Evolutionary conservation across 441 rosid species (phyloP).

Genomic region (Mallotus japonicus): DNA sequence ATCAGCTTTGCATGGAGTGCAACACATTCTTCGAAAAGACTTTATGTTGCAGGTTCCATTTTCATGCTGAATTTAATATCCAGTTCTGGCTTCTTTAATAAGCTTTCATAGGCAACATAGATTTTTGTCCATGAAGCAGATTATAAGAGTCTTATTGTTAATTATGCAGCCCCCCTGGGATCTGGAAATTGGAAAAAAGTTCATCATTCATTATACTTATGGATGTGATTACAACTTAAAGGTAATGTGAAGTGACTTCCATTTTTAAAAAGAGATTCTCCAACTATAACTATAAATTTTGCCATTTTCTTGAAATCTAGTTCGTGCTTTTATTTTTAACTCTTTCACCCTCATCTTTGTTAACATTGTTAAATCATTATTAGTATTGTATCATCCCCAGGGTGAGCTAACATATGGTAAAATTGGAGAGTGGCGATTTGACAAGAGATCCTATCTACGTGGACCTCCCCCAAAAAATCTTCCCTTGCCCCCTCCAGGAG

Average conservation of each 20-base stretch:
- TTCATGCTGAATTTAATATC: constrained; percentile 3
- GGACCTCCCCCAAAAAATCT: constrained; percentile 63
- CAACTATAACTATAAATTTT: background rate
- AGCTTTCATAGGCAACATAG: background rate
- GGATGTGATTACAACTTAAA: constrained; percentile 57
- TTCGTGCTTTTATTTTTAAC: background rate
- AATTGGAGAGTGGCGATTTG: constrained; percentile 72
- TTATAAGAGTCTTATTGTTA: background rate
- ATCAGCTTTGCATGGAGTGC: constrained; percentile 58
- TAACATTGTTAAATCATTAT: background rate
- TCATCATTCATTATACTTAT: constrained; percentile 67
- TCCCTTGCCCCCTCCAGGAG: constrained; percentile 65
- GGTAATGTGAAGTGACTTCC: constrained; percentile 30
- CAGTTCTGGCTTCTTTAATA: background rate
- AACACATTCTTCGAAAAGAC: constrained; percentile 54
- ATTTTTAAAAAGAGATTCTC: background rate
- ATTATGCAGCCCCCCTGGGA: constrained; percentile 67
- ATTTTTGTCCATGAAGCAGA: background rate
- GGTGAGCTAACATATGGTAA: constrained; percentile 57
- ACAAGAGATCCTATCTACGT: constrained; percentile 57
- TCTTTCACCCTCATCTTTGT: background rate
- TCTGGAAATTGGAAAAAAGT: constrained; percentile 39
- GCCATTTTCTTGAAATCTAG: too few species aligned
- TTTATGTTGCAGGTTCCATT: constrained; percentile 63
- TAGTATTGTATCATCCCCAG: constrained; percentile 27